phyloP scores from a whole-genome alignment of 768 basidiomycete genomes.

The Leccinellum luteum region DNA sequence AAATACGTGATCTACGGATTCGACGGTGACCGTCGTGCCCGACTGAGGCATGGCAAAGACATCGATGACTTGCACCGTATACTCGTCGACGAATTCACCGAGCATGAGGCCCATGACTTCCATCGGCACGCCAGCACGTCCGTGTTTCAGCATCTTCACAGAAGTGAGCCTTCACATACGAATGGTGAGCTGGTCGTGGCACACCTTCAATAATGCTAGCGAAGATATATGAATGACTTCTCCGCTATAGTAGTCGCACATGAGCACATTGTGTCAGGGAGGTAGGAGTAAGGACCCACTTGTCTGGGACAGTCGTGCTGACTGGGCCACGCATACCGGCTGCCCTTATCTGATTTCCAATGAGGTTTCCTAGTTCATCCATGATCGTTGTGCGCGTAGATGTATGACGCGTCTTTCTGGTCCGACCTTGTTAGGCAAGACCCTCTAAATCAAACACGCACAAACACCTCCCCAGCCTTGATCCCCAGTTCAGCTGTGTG shows the following conservation, averaged over 20 bases:
- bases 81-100: constrained; percentile 98
- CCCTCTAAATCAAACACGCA: constrained; percentile 29
- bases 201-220: constrained; percentile 91
- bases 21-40: constrained; percentile 95
- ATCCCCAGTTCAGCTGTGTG: neutral
- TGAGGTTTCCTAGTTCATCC: constrained; percentile 50
- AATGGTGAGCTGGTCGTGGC: constrained; percentile 9
- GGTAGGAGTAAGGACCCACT: constrained; percentile 42
- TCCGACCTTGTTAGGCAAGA: constrained; percentile 21
- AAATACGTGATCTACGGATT: constrained; percentile 98
- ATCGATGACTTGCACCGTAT: constrained; percentile 91
- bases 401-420: constrained; percentile 37
- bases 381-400: constrained; percentile 11
- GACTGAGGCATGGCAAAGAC: constrained; percentile 99
- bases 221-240: constrained; percentile 98
- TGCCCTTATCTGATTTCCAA: constrained; percentile 50
- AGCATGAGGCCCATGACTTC: constrained; percentile 99
- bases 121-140: constrained; percentile 97
- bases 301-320: constrained; percentile 68
- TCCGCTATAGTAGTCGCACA: constrained; percentile 51
- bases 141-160: constrained; percentile 95
- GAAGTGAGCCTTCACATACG: constrained; percentile 2
- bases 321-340: constrained; percentile 40
- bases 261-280: constrained; percentile 1
- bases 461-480: constrained; percentile 21